A percentile compares a stretch with the other conserved stretches of the same genome.
Evolutionary conservation across 2,329 filamentous ascomycete species (phyloP).

Genomic region (Daldinia sp.): DNA sequence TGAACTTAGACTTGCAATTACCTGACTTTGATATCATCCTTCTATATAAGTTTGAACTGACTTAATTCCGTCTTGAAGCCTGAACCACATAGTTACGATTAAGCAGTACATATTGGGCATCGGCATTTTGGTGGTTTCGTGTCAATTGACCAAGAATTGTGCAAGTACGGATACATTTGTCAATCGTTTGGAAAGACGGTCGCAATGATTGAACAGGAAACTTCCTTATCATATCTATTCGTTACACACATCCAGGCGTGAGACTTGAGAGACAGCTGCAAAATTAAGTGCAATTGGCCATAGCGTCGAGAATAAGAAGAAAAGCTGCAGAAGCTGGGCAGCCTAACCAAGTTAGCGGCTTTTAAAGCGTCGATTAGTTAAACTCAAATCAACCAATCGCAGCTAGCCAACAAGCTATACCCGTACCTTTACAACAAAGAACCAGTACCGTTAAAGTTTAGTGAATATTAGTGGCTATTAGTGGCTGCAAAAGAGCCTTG

Average conservation of each 20-base stretch:
- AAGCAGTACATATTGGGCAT: slow-evolving; percentile 10
- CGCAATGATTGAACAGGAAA: slow-evolving; percentile 8
- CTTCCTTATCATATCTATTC: slow-evolving; percentile 7
- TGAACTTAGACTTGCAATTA: not conserved
- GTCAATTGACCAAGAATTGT: slow-evolving; percentile 9
- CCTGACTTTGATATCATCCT: not conserved
- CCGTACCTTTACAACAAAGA: not conserved
- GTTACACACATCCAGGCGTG: not conserved
- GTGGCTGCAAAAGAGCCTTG: slow-evolving; percentile 15
- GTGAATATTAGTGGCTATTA: slow-evolving; percentile 29
- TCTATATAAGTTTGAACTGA: not conserved
- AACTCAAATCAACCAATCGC: slow-evolving; percentile 21
- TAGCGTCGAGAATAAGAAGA: slow-evolving; percentile 21
- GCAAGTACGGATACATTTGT: slow-evolving; percentile 1
- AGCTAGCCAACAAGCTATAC: slow-evolving; percentile 31
- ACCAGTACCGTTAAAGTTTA: slow-evolving; percentile 24
- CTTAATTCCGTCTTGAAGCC: slow-evolving; percentile 3
- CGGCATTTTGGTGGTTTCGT: not conserved
- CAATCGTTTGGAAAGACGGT: not conserved
- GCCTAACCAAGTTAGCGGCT: slow-evolving; percentile 12
- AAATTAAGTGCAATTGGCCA: slow-evolving; percentile 14
- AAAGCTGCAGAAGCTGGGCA: not conserved
- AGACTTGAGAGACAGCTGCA: not conserved
- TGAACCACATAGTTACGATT: not conserved
- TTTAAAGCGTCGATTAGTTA: slow-evolving; percentile 22